A percentile compares a stretch with the other conserved stretches of the same genome.
Evolutionary conservation across 768 basidiomycete genomes (phyloP).

Genomic region (Sarcomyxa edulis): DNA sequence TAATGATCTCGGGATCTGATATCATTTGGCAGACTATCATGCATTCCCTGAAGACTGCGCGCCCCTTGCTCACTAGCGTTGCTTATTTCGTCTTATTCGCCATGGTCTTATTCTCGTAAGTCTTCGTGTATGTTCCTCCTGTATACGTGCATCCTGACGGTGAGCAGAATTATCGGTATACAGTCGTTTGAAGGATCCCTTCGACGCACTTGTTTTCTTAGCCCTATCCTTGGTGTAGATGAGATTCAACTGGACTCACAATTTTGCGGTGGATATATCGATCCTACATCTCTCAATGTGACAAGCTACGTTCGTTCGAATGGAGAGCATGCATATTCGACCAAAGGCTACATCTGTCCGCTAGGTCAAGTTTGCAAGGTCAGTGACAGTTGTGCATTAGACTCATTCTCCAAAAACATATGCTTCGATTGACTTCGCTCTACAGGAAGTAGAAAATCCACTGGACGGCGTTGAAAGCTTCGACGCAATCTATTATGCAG

Average conservation of each 20-base stretch:
- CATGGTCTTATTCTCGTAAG: slow-evolving; percentile 81
- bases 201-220: slow-evolving; percentile 55
- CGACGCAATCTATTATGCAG: slow-evolving; percentile 80
- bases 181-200: slow-evolving; percentile 89
- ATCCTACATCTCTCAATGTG: slow-evolving; percentile 45
- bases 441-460: slow-evolving; percentile 65
- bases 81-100: slow-evolving; percentile 91
- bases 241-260: slow-evolving; percentile 42
- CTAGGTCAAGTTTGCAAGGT: slow-evolving; percentile 81
- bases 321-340: slow-evolving; percentile 15
- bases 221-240: slow-evolving; percentile 48
- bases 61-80: slow-evolving; percentile 85
- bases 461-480: slow-evolving; percentile 66
- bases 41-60: slow-evolving; percentile 85
- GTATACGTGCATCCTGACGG: background rate
- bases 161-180: slow-evolving; percentile 78
- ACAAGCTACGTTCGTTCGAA: slow-evolving; percentile 31
- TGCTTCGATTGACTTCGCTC: background rate
- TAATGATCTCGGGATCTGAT: slow-evolving; percentile 21
- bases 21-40: slow-evolving; percentile 66
- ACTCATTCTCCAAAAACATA: background rate
- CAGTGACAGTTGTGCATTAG: slow-evolving; percentile 7
- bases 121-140: slow-evolving; percentile 8
- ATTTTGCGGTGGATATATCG: slow-evolving; percentile 78
- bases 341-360: slow-evolving; percentile 90